phyloP scores from a whole-genome alignment of 805 yeast species.

The Candida anglica region DNA sequence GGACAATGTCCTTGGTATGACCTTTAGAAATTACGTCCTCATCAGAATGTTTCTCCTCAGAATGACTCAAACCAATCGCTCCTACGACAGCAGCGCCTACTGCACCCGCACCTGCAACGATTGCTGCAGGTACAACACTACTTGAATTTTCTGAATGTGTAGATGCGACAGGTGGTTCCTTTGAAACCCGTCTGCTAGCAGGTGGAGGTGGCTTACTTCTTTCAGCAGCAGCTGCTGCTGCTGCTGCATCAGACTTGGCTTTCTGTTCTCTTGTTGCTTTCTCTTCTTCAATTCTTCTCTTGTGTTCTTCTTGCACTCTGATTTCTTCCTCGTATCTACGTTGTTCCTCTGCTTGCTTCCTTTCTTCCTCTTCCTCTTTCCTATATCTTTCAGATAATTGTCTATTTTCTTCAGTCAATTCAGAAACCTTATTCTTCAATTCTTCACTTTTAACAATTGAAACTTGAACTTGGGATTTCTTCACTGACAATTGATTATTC shows the following conservation, averaged over 20 bases:
- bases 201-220: conserved; percentile 11
- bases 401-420: conserved; percentile 19
- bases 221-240: too few relatives aligned
- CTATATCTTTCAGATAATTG: conserved; percentile 20
- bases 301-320: too few relatives aligned
- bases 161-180: too few relatives aligned
- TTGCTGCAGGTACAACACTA: conserved; percentile 9
- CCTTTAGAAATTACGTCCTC: too few relatives aligned
- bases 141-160: too few relatives aligned
- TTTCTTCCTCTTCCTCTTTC: conserved; percentile 12
- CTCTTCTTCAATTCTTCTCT: too few relatives aligned
- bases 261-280: conserved; percentile 7
- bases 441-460: conserved; percentile 48
- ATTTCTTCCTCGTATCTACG: too few relatives aligned
- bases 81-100: conserved; percentile 15
- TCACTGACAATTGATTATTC: conserved; percentile 59
- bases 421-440: conserved; percentile 23
- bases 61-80: too few relatives aligned
- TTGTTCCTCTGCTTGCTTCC: conserved; percentile 12
- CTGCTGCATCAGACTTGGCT: too few relatives aligned
- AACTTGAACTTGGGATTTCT: conserved; percentile 65
- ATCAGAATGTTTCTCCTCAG: too few relatives aligned
- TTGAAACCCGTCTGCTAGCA: not conserved
- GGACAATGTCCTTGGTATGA: conserved; percentile 14
- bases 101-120: conserved; percentile 15